These are phyloP conservation scores for Filobasidium floriforme DNA, from an alignment of 768 basidiomycete species.

Conservation along the genomic window DNA sequence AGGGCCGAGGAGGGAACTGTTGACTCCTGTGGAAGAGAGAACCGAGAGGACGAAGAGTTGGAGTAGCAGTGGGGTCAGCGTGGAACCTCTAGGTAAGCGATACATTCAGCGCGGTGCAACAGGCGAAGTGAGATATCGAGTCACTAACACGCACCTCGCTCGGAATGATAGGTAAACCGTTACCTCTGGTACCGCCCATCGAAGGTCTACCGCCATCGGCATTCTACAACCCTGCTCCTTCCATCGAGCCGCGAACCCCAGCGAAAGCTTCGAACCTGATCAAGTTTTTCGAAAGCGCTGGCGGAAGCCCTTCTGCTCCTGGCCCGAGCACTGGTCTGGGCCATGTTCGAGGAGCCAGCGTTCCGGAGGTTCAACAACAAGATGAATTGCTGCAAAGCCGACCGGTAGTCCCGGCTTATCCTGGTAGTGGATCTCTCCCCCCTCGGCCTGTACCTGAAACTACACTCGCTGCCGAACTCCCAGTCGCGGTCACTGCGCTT, in stretches of 20 bases:
- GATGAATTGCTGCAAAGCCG: no score
- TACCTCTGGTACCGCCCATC: constrained; percentile 4
- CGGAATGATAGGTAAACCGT: constrained; percentile 4
- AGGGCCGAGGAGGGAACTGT: constrained; percentile 7
- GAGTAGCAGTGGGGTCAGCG: neutral
- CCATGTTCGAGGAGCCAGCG: no score
- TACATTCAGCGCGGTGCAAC: no score
- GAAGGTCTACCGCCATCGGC: neutral
- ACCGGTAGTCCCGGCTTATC: neutral
- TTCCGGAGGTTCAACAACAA: no score
- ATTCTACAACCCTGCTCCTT: neutral
- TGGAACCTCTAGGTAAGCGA: neutral
- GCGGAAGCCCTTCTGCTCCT: no score
- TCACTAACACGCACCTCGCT: neutral
- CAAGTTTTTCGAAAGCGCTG: constrained; percentile 13
- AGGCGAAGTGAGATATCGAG: no score
- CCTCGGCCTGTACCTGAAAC: neutral
- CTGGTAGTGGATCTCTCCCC: neutral
- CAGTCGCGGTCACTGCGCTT: no score
- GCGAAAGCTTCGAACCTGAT: constrained; percentile 16
- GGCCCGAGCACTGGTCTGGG: neutral
- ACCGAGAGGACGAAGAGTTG: constrained; percentile 9
- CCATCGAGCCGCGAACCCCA: neutral
- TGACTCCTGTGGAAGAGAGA: constrained; percentile 17
- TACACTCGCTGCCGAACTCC: neutral